Evolutionary conservation across 2,329 filamentous ascomycete species (phyloP).

Genomic region (Colletotrichum sp.): DNA sequence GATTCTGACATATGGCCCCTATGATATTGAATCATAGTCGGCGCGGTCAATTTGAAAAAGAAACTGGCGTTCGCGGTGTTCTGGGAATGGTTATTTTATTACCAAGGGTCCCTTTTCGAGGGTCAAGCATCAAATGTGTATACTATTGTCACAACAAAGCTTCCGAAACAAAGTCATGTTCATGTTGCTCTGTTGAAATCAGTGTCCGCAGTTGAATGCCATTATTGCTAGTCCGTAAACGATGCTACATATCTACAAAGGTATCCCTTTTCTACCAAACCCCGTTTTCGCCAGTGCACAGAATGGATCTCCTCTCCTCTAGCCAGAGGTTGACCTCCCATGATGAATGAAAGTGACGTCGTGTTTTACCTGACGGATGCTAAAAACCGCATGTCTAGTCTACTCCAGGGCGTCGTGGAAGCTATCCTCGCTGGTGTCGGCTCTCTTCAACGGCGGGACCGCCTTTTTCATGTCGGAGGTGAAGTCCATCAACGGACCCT

Average conservation of each 20-base stretch:
- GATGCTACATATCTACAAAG: constrained; percentile 18
- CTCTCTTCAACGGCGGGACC: constrained; percentile 30
- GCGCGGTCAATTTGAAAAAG: background rate
- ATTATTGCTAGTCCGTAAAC: constrained; percentile 4
- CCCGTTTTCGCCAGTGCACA: constrained; percentile 16
- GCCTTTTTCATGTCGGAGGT: constrained; percentile 55
- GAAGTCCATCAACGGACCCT: constrained; percentile 62
- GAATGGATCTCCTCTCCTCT: background rate
- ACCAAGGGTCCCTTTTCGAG: background rate
- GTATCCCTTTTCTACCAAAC: constrained; percentile 20
- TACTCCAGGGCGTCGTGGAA: constrained; percentile 44
- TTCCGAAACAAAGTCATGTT: background rate
- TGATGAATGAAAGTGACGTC: constrained; percentile 15
- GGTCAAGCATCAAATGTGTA: background rate
- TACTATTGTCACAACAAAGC: background rate
- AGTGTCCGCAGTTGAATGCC: constrained; percentile 10
- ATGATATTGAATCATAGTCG: background rate
- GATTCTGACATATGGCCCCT: background rate
- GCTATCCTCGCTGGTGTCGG: constrained; percentile 39
- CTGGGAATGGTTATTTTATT: background rate
- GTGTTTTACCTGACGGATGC: background rate
- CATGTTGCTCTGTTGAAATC: background rate
- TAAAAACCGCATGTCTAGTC: background rate
- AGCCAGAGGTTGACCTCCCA: constrained; percentile 5
- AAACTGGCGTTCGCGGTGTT: constrained; percentile 17